phyloP scores from a whole-genome alignment of 2,329 filamentous ascomycete species.

The Elsinoe ampelina region DNA sequence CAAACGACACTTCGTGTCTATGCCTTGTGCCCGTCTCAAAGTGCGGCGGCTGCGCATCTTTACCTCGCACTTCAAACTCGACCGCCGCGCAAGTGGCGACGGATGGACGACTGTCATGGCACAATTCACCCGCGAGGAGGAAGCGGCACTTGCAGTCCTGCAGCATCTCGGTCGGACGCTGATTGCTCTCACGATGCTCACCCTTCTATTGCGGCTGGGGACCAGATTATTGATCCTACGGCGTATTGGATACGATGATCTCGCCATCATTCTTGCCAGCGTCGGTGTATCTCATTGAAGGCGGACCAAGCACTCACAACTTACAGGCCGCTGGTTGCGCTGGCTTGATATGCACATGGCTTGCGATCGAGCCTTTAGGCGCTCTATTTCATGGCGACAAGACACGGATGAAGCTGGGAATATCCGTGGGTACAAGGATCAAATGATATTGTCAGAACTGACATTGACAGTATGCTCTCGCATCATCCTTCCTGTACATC shows the following conservation, averaged over 20 bases:
- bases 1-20: neutral
- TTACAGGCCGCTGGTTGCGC: neutral
- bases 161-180: neutral
- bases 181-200: neutral
- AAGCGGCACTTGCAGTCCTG: neutral
- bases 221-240: neutral
- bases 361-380: neutral
- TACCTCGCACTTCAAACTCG: neutral
- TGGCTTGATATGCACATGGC: neutral
- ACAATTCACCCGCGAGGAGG: neutral
- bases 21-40: neutral
- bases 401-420: neutral
- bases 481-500: slow-evolving; percentile 30
- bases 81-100: neutral
- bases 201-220: neutral
- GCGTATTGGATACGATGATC: neutral
- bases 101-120: neutral
- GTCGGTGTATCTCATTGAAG: neutral
- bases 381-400: neutral
- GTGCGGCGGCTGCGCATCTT: neutral
- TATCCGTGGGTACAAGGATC: neutral
- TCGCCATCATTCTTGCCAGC: neutral
- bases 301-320: neutral
- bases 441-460: neutral
- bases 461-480: neutral